Conservation (phyloP, 345 rosid genomes). For the Lepidium africanum region DNA sequence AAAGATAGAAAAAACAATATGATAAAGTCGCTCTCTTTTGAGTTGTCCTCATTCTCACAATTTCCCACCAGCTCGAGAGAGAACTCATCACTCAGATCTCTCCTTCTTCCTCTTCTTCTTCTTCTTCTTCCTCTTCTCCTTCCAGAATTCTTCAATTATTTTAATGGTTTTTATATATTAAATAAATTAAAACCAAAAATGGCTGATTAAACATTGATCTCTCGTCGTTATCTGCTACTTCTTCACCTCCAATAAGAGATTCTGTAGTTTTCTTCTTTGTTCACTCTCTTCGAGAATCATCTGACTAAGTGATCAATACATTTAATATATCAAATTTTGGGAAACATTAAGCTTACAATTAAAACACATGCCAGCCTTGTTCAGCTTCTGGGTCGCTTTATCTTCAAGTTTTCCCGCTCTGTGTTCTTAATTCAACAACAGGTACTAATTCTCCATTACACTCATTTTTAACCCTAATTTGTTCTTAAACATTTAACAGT, state of each 20-base stretch:
- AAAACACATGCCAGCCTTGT: slow-evolving; percentile 16
- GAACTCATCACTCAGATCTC: slow-evolving; percentile 26
- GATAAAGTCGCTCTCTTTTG: slow-evolving; percentile 12
- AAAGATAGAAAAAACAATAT: neutral
- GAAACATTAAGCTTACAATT: slow-evolving; percentile 8
- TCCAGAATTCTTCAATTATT: neutral
- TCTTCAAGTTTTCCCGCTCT: slow-evolving; percentile 70
- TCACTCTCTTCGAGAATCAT: slow-evolving; percentile 33
- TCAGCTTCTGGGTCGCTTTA: slow-evolving; percentile 41
- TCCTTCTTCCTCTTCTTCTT: neutral
- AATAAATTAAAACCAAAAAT: neutral
- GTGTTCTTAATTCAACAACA: neutral
- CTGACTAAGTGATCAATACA: neutral
- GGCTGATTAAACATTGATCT: slow-evolving; percentile 28
- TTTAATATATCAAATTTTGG: neutral
- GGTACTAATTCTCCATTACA: neutral
- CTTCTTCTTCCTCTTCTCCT: too few relatives aligned
- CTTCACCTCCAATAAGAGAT: slow-evolving; percentile 20
- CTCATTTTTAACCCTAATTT: neutral
- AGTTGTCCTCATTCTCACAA: slow-evolving; percentile 20
- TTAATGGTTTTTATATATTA: neutral
- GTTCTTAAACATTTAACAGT: neutral
- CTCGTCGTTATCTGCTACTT: slow-evolving; percentile 44
- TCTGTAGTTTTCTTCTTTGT: slow-evolving; percentile 31
- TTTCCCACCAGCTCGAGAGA: slow-evolving; percentile 11